A percentile compares a stretch with the other conserved stretches of the same genome.
Conservation (phyloP, 1,284 basidiomycete genomes). For the Filobasidium uniguttulatum region DNA sequence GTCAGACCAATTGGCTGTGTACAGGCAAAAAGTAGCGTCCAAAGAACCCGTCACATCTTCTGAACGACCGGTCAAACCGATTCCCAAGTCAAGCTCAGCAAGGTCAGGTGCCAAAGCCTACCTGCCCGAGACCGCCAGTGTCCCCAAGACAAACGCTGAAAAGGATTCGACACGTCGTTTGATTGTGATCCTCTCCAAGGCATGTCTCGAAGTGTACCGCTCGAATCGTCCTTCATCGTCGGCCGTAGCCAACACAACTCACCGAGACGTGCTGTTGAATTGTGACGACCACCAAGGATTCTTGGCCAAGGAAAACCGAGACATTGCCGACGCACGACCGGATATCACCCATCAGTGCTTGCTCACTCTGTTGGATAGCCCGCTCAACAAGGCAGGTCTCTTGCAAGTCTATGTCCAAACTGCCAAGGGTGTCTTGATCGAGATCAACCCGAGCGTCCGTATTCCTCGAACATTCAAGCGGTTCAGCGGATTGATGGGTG, state of each 20-base stretch:
- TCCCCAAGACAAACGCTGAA: slow-evolving; percentile 48
- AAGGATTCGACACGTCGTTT: slow-evolving; percentile 55
- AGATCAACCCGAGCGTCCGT: slow-evolving; percentile 93
- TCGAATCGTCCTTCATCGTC: slow-evolving; percentile 35
- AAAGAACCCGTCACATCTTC: neutral
- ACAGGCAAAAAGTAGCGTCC: neutral
- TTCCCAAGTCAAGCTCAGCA: slow-evolving; percentile 8
- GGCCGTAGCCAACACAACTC: slow-evolving; percentile 40
- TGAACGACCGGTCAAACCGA: slow-evolving; percentile 7
- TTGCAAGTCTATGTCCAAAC: slow-evolving; percentile 99
- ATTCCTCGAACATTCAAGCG: slow-evolving; percentile 98
- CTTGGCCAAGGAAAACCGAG: slow-evolving; percentile 89
- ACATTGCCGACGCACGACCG: slow-evolving; percentile 94
- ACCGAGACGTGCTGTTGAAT: slow-evolving; percentile 93
- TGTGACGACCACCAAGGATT: slow-evolving; percentile 99
- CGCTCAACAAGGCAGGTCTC: slow-evolving; percentile 90
- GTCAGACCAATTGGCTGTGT: neutral
- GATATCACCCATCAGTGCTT: slow-evolving; percentile 99
- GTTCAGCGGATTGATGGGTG: slow-evolving; percentile 96
- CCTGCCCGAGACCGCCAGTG: slow-evolving; percentile 45
- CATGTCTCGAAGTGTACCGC: slow-evolving; percentile 90
- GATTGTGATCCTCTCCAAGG: slow-evolving; percentile 69
- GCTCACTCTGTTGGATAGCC: slow-evolving; percentile 90
- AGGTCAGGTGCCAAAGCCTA: slow-evolving; percentile 10
- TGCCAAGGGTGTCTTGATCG: slow-evolving; percentile 88